Evolutionary conservation across 306 rosid species (phyloP), one percentile per base, ranked within the genome.

Genomic region (Boehmeria nivea): DNA sequence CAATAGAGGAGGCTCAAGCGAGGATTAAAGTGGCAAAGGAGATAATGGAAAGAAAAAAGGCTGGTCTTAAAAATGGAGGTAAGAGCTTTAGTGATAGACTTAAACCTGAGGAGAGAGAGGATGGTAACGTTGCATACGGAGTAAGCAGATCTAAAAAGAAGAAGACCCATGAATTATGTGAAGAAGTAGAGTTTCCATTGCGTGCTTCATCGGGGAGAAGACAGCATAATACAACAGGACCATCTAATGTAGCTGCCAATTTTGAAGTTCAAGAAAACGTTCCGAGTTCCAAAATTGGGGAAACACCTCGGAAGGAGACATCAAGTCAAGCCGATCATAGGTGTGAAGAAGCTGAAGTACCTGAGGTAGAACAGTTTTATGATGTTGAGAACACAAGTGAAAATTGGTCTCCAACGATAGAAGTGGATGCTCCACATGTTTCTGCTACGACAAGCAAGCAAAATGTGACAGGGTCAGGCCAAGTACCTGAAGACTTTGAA

Each of bases 1-100:
- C 98, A 60, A 84, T 87, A 66, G 94, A 87, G 77, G 98, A 70
- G 71, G 95, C 98, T 72, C 89, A 82, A 77, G 78, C 80, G 64
- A 87, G 78, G 54, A 72, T 87, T 36, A 77, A 72, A 63, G 51
- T 82, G 63, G 98, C 91, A 18, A 80, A 76, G 74, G 94, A 82
- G 59, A 70, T 69, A 1, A 82, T 78, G 91, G 83, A 78, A 71
- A 80, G 83, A 82, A 86, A 74, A 83, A 90, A 84, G 73, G 80
- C 60, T 47, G 73, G 94, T 37, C 65, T 64, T 45, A 81, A 83
- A 73, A 69, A 72, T 71, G 68, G 53, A 36, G 68, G 62, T 60
- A 87, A 80, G 49, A 75, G 78, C 43, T 68, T 74, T 64, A 62
- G 57, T 68, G 52, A 72, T 68, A 69, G 67, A 52, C 46, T 58